Evolutionary conservation across 2,329 filamentous ascomycete genomes (phyloP).

Genomic region (Phialophora tarda): DNA sequence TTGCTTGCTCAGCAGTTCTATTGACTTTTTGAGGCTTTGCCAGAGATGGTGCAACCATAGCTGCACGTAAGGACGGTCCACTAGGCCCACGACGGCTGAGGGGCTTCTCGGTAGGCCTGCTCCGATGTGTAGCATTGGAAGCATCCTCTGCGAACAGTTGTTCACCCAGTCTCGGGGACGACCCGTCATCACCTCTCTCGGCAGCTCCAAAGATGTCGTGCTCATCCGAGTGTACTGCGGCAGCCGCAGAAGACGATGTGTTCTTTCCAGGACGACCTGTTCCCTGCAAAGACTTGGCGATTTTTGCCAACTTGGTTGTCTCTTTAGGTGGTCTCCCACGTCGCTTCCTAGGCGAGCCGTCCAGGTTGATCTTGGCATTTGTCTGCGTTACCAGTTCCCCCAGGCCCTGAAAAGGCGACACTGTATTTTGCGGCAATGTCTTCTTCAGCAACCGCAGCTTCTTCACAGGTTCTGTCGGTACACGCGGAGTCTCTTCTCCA

Average conservation of each 20-base stretch:
- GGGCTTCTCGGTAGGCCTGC: not conserved
- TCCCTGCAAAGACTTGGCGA: conserved; percentile 7
- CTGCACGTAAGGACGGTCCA: not conserved
- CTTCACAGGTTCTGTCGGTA: conserved; percentile 13
- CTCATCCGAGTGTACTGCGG: conserved; percentile 7
- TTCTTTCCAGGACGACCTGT: not conserved
- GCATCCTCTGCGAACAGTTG: not conserved
- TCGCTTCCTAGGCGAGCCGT: conserved; percentile 33
- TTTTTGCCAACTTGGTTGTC: conserved; percentile 14
- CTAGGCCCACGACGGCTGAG: not conserved
- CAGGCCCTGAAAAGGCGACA: conserved; percentile 33
- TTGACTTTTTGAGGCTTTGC: not conserved
- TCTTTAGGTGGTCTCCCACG: conserved; percentile 3
- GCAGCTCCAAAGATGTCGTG: conserved; percentile 20
- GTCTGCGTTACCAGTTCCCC: conserved; percentile 25
- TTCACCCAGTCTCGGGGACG: too few relatives aligned
- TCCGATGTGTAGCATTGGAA: not conserved
- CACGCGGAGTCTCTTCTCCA: not conserved
- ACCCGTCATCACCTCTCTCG: conserved; percentile 1
- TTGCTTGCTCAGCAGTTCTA: not conserved
- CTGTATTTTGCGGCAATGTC: conserved; percentile 11
- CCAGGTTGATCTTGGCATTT: conserved; percentile 32
- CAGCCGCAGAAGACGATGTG: not conserved
- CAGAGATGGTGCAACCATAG: not conserved
- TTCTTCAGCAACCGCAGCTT: conserved; percentile 23